Base-by-base conservation (phyloP, 371 early-diverging fungal genomes). In the Gilbertella persicaria region DNA sequence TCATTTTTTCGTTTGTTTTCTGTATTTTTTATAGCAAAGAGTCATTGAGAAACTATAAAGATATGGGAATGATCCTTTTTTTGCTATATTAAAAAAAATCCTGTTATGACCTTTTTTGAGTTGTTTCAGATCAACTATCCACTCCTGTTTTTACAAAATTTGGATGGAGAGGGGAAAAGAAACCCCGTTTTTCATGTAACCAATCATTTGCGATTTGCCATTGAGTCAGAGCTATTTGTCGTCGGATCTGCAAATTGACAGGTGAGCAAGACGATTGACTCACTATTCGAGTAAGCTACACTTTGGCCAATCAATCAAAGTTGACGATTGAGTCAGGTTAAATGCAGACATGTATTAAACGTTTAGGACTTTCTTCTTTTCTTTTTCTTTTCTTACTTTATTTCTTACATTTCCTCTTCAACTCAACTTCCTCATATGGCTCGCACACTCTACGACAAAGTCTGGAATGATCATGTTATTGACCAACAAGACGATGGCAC, bases 401-500 rank as follows among this genome's bases (percentile, higher is more conserved):
- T 20, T 28, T 35, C 21, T 38, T 36, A 5, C 28, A 28, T 28
- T 20, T 16, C 24, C 38, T 4, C 8, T 8, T 16, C 38, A 4
- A 13, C 20, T 51, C 17, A 20, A 41, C 17, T 28, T 28, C 20
- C 28, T 28, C 30, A 28, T 50, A 75, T 74, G 85, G 66, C 49
- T 76, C 75, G 59, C 62, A 73, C 64, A 66, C 82, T 72, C 61
- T 71, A 70, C 66, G 71, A 75, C 44, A 73, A 78, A 66, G 71
- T 73, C 17, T 73, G 67, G 68, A 66, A 76, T 50, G 73, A 79
- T 53, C 73, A 73, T 48, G 64, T 71, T 23, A 67, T 74, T 37
- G 69, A 75, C 47, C 64, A 47, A 24, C 78, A 78, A 60, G 72
- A 71, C 30, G 86, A 86, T 68, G 84, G 81, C 23, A 82, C 83